A percentile compares a stretch with the other conserved stretches of the same genome.
These are phyloP conservation scores for Ganoderma lucidum DNA, from an alignment of 1,284 basidiomycete species.

Conservation along the genomic window DNA sequence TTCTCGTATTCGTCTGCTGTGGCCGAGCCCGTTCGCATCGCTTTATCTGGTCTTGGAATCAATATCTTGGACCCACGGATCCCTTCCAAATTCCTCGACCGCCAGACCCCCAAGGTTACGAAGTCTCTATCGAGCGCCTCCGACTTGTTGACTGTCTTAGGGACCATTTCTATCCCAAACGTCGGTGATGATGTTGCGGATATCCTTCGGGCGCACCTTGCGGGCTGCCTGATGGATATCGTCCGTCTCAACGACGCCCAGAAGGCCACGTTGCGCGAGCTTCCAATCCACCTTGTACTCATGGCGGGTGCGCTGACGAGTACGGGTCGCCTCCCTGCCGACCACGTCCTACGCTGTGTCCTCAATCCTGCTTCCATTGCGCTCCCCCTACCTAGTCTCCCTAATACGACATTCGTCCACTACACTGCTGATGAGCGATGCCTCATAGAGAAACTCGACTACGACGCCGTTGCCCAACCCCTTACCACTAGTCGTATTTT, in stretches of 20 bases:
- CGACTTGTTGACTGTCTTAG: conserved; percentile 17
- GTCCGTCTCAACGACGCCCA: conserved; percentile 7
- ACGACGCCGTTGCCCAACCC: not conserved
- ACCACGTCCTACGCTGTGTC: not conserved
- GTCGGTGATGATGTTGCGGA: not conserved
- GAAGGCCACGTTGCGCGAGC: conserved; percentile 10
- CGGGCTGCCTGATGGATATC: conserved; percentile 1
- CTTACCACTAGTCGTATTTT: conserved; percentile 15
- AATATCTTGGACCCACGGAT: conserved; percentile 19
- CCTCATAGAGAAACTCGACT: conserved; percentile 24
- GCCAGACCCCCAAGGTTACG: conserved; percentile 3
- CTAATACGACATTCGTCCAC: conserved; percentile 12
- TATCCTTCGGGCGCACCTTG: conserved; percentile 16
- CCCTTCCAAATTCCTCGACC: conserved; percentile 8
- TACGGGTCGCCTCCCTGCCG: not conserved
- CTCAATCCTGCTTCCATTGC: not conserved
- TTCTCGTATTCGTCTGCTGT: conserved; percentile 6
- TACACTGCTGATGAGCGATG: not conserved
- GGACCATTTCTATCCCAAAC: not conserved
- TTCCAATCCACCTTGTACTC: conserved; percentile 23
- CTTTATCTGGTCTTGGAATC: conserved; percentile 12
- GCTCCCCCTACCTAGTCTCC: conserved; percentile 15
- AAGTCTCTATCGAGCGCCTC: conserved; percentile 5
- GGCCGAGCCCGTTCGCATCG: not conserved
- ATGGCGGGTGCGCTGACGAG: not conserved